Percentiles rank a stretch among this genome's conserved stretches.
These are phyloP conservation scores for Irpex sp. DNA, from an alignment of 1,284 basidiomycete species.

Conservation along the genomic window DNA sequence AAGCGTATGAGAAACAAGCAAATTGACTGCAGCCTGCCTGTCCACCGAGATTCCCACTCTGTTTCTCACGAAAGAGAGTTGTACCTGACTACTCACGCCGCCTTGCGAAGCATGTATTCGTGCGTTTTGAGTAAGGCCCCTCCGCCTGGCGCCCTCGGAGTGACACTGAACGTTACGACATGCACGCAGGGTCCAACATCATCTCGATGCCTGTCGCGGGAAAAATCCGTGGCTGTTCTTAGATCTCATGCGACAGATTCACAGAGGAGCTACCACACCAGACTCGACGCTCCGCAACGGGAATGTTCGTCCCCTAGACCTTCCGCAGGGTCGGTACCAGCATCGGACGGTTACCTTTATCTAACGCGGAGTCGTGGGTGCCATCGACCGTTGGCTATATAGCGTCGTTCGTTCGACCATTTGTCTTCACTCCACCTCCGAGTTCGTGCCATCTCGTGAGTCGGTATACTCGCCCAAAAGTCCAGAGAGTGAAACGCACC, in stretches of 20 bases:
- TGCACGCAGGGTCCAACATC: constrained; percentile 10
- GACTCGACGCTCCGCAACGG: constrained; percentile 5
- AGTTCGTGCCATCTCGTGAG: not conserved
- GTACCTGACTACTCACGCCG: constrained; percentile 17
- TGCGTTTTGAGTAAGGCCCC: constrained; percentile 13
- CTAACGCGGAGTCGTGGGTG: constrained; percentile 12
- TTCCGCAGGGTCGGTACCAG: constrained; percentile 19
- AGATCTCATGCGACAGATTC: constrained; percentile 14
- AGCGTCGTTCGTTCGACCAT: not conserved
- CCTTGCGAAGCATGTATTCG: constrained; percentile 16
- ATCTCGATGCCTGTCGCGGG: constrained; percentile 14
- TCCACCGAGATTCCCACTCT: constrained; percentile 5
- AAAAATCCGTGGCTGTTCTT: constrained; percentile 12
- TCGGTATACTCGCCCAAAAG: not conserved
- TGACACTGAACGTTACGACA: constrained; percentile 20
- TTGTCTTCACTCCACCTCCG: not conserved
- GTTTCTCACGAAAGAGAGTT: constrained; percentile 23
- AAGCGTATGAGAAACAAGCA: not conserved
- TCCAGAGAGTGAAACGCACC: not conserved
- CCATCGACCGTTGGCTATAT: constrained; percentile 9
- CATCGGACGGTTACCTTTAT: constrained; percentile 15
- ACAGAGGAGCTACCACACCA: constrained; percentile 10
- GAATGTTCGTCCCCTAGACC: constrained; percentile 12
- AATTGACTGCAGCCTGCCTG: constrained; percentile 1
- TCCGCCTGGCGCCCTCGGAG: constrained; percentile 13